Percentiles rank a stretch among this genome's conserved stretches.
Conservation (phyloP, 2,329 filamentous ascomycete genomes). For the Fusarium devonianum region DNA sequence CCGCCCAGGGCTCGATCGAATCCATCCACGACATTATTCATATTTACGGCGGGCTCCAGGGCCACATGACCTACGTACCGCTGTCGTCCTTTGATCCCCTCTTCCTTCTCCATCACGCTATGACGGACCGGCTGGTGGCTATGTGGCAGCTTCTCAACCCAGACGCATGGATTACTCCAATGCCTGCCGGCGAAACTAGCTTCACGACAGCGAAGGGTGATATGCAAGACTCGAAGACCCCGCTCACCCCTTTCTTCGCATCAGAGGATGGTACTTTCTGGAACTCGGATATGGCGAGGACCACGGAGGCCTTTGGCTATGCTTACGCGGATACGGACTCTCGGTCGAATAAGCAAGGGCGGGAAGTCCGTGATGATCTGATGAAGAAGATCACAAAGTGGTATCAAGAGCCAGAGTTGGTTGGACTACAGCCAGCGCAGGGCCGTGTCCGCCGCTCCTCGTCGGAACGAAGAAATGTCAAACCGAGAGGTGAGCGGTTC, state of each 20-base stretch:
- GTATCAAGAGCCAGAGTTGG: conserved; percentile 47
- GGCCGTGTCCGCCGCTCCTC: neutral
- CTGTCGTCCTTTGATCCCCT: conserved; percentile 81
- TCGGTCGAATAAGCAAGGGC: conserved; percentile 31
- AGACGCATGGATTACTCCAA: conserved; percentile 68
- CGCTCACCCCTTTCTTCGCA: conserved; percentile 72
- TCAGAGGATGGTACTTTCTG: conserved; percentile 67
- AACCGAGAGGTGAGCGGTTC: conserved; percentile 3
- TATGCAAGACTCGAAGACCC: conserved; percentile 61
- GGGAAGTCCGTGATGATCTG: conserved; percentile 45
- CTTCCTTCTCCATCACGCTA: conserved; percentile 80
- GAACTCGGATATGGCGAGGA: conserved; percentile 68
- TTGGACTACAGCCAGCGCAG: conserved; percentile 29
- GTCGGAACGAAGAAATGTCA: neutral
- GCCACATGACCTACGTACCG: conserved; percentile 74
- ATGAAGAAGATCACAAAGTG: conserved; percentile 60
- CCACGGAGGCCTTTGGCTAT: conserved; percentile 72
- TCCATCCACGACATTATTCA: conserved; percentile 70
- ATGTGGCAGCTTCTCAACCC: conserved; percentile 81
- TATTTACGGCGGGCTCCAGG: conserved; percentile 63
- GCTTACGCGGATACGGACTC: conserved; percentile 70
- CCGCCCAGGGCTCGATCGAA: conserved; percentile 69
- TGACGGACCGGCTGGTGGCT: conserved; percentile 76
- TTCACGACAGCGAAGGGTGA: conserved; percentile 66
- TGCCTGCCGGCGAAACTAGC: conserved; percentile 62